Conservation (phyloP, 768 basidiomycete genomes). For the button mushroom (Agaricus bisporus) region DNA sequence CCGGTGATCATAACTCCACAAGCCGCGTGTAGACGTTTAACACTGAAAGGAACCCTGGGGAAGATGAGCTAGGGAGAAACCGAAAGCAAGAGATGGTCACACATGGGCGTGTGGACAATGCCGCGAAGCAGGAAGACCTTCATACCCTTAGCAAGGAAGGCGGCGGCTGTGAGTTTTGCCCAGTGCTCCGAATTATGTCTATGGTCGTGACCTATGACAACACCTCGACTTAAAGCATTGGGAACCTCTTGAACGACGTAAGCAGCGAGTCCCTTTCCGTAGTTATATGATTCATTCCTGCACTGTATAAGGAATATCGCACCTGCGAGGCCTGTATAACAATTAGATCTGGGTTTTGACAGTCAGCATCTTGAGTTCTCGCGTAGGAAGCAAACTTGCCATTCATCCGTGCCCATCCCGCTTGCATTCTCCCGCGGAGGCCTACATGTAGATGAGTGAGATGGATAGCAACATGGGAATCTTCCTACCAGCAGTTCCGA, state of each 20-base stretch:
- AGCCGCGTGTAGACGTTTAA: constrained; percentile 60
- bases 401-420: constrained; percentile 90
- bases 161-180: constrained; percentile 69
- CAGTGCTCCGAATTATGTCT: constrained; percentile 73
- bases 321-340: constrained; percentile 82
- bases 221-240: constrained; percentile 51
- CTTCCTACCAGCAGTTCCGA: constrained; percentile 77
- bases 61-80: neutral
- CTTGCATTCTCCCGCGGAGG: constrained; percentile 77
- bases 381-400: constrained; percentile 24
- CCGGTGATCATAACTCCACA: constrained; percentile 92
- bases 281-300: neutral
- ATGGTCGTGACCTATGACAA: constrained; percentile 87
- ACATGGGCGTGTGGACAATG: constrained; percentile 80
- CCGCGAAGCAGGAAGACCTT: constrained; percentile 66
- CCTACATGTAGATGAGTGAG: constrained; percentile 32
- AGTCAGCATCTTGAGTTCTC: neutral
- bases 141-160: constrained; percentile 57
- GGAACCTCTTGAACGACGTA: constrained; percentile 55
- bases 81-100: constrained; percentile 12
- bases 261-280: constrained; percentile 62
- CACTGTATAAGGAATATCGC: neutral
- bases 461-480: neutral
- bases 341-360: constrained; percentile 45
- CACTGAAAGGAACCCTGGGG: constrained; percentile 71